Evolutionary conservation across 345 rosid genomes (phyloP).

Genomic region (Hibiscus syriacus): DNA sequence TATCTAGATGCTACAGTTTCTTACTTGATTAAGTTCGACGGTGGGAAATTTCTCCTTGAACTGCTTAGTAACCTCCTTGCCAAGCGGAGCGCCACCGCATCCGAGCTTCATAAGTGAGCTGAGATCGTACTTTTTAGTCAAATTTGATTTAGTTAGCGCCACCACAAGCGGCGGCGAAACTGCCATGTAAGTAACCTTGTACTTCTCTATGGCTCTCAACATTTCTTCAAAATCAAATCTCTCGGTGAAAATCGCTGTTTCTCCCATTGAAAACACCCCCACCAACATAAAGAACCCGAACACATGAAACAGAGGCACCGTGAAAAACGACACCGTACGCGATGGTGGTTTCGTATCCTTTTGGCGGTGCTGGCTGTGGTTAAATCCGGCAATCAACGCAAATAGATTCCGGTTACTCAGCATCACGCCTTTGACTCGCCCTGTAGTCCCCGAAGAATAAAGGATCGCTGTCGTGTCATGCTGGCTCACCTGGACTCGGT

Average conservation of each 20-base stretch:
- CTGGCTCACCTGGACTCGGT: slow-evolving; percentile 32
- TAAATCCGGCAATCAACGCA: slow-evolving; percentile 43
- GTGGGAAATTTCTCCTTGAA: slow-evolving; percentile 64
- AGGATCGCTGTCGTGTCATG: slow-evolving; percentile 65
- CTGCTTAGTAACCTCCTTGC: slow-evolving; percentile 58
- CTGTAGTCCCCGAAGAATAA: slow-evolving; percentile 82
- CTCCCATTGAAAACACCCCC: slow-evolving; percentile 32
- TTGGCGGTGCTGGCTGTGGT: slow-evolving; percentile 10
- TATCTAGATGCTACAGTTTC: background rate
- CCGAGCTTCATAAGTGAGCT: slow-evolving; percentile 50
- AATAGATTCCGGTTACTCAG: slow-evolving; percentile 66
- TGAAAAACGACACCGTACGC: slow-evolving; percentile 39
- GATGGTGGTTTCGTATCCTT: slow-evolving; percentile 20
- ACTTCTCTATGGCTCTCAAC: slow-evolving; percentile 53
- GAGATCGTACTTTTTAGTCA: slow-evolving; percentile 54
- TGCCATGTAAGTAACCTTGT: slow-evolving; percentile 52
- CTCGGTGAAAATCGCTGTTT: slow-evolving; percentile 33
- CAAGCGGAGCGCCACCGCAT: slow-evolving; percentile 79
- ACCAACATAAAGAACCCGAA: slow-evolving; percentile 41
- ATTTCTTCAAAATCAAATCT: slow-evolving; percentile 47
- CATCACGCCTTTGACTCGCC: slow-evolving; percentile 58
- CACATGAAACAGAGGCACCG: slow-evolving; percentile 51
- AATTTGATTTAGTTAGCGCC: slow-evolving; percentile 56
- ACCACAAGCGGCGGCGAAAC: slow-evolving; percentile 80
- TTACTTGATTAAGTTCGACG: slow-evolving; percentile 59